Evolutionary conservation across 192 early-diverging fungal species (phyloP).

Genomic region (Phlyctochytrium arcticum): DNA sequence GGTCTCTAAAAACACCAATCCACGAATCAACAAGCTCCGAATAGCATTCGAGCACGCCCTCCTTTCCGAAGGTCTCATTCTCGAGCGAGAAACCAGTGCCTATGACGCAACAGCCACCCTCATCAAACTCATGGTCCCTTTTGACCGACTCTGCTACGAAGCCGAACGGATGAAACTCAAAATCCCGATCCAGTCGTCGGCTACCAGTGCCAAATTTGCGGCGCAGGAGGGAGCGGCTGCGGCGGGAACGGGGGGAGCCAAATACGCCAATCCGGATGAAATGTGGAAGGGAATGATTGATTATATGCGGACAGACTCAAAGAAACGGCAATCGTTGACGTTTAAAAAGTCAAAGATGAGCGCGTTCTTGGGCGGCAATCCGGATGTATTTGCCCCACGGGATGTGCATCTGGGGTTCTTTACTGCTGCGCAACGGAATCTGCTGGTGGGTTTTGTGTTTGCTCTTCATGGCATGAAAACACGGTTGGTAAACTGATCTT

Average conservation of each 20-base stretch:
- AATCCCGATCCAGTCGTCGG: slow-evolving; percentile 15
- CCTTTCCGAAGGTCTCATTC: slow-evolving; percentile 23
- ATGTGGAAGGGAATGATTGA: not conserved
- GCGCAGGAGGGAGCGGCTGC: not conserved
- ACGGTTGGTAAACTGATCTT: too few relatives aligned
- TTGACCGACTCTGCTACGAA: slow-evolving; percentile 23
- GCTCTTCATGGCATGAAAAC: not conserved
- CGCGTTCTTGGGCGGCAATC: slow-evolving; percentile 10
- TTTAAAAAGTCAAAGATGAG: slow-evolving; percentile 4
- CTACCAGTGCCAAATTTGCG: not conserved
- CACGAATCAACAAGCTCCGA: not conserved
- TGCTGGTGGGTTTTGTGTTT: slow-evolving; percentile 26
- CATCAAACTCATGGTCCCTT: slow-evolving; percentile 27
- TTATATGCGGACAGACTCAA: not conserved
- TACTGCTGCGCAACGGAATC: slow-evolving; percentile 20
- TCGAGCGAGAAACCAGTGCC: slow-evolving; percentile 23
- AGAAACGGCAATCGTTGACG: slow-evolving; percentile 8
- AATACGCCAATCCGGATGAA: not conserved
- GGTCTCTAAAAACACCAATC: slow-evolving; percentile 2
- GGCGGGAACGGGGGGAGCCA: too few relatives aligned
- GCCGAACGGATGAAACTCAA: slow-evolving; percentile 30
- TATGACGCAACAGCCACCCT: slow-evolving; percentile 4
- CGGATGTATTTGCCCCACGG: not conserved
- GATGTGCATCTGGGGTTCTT: slow-evolving; percentile 32
- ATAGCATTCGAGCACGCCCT: slow-evolving; percentile 27